Evolutionary conservation across 2,329 filamentous ascomycete genomes (phyloP).

Genomic region (Aspergillus quadricinctus): DNA sequence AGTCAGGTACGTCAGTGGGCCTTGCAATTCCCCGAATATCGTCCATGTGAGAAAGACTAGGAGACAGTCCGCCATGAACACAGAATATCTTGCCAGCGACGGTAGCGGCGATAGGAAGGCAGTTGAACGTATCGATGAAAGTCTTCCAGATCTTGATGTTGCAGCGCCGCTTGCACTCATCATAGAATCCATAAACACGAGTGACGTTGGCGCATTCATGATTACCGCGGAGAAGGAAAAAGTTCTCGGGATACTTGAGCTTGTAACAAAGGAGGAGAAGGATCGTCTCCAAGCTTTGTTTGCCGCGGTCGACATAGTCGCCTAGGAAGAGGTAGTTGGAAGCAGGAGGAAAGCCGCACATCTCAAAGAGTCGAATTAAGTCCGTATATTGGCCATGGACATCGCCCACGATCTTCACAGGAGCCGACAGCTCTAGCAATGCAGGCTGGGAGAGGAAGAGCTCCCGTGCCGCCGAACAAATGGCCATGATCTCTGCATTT

Average conservation of each 20-base stretch:
- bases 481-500: constrained; percentile 93
- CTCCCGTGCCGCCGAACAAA: constrained; percentile 85
- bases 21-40: constrained; percentile 94
- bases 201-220: constrained; percentile 97
- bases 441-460: constrained; percentile 88
- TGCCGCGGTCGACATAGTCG: constrained; percentile 94
- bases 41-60: constrained; percentile 92
- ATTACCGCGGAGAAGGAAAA: constrained; percentile 90
- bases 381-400: constrained; percentile 97
- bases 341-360: constrained; percentile 92
- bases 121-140: constrained; percentile 95
- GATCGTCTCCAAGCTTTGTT: constrained; percentile 93
- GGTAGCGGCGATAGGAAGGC: constrained; percentile 89
- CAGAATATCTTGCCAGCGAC: constrained; percentile 97
- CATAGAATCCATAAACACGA: constrained; percentile 94
- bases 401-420: constrained; percentile 96
- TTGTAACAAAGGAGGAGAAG: constrained; percentile 92
- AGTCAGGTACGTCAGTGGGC: constrained; percentile 95
- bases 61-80: constrained; percentile 90
- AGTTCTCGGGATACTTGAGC: constrained; percentile 95
- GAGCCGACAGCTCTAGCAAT: constrained; percentile 83
- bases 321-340: constrained; percentile 93
- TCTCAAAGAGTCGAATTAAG: constrained; percentile 93
- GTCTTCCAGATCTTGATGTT: constrained; percentile 99
- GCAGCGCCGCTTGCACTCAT: constrained; percentile 93